A percentile compares a stretch with the other conserved stretches of the same genome.
phyloP scores from a whole-genome alignment of 1,284 basidiomycete species.

The Papiliotrema laurentii region DNA sequence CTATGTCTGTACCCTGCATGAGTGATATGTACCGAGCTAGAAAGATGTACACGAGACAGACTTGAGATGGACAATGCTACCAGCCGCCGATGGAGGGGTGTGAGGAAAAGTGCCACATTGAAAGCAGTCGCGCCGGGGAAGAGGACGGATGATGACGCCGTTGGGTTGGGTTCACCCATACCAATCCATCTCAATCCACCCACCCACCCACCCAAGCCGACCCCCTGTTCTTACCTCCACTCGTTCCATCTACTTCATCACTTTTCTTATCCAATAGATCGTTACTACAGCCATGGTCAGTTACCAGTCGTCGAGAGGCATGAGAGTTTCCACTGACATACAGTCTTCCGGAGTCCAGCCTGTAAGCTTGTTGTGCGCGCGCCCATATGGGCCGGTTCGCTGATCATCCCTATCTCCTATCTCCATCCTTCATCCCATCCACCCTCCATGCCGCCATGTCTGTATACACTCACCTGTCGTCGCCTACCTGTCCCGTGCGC shows the following conservation, averaged over 20 bases:
- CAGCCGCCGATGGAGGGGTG: too few relatives aligned
- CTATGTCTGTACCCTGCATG: too few relatives aligned
- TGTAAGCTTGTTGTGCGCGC: conserved; percentile 19
- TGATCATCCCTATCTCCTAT: neutral
- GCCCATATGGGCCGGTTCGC: neutral
- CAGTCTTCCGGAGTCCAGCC: conserved; percentile 46
- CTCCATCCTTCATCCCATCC: neutral
- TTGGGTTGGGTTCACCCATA: too few relatives aligned
- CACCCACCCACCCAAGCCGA: too few relatives aligned
- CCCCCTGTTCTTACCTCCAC: too few relatives aligned
- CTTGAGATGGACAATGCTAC: too few relatives aligned
- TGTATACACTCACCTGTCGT: too few relatives aligned
- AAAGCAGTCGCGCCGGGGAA: neutral
- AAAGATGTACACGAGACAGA: too few relatives aligned
- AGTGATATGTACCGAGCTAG: too few relatives aligned
- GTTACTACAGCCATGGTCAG: neutral
- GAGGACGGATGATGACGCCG: too few relatives aligned
- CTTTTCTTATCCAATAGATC: neutral
- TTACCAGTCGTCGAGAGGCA: neutral
- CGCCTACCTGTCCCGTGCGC: neutral
- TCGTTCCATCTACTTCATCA: neutral
- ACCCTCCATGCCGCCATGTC: neutral
- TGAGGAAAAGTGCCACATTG: conserved; percentile 20
- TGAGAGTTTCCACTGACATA: neutral
- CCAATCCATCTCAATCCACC: too few relatives aligned